phyloP scores from a whole-genome alignment of 2,329 filamentous ascomycete genomes.

The Botrytis hyacinthi region DNA sequence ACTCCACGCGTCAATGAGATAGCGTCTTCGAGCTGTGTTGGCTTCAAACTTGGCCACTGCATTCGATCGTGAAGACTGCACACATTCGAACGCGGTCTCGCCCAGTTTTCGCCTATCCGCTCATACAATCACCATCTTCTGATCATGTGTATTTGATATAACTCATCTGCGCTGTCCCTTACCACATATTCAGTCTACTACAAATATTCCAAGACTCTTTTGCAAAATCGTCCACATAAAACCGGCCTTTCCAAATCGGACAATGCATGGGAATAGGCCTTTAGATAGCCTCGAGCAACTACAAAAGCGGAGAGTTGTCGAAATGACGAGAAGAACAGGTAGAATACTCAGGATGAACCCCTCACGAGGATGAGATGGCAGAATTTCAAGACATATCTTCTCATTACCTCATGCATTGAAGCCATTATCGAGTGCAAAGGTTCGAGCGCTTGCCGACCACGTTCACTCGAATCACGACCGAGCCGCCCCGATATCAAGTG shows the following conservation, averaged over 20 bases:
- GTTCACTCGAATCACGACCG: slow-evolving; percentile 45
- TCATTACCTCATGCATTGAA: slow-evolving; percentile 50
- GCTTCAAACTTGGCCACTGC: background rate
- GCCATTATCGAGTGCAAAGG: slow-evolving; percentile 49
- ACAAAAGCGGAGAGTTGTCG: too few species aligned
- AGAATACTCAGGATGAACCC: slow-evolving; percentile 43
- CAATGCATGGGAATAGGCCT: background rate
- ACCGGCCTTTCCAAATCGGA: background rate
- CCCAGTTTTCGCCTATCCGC: background rate
- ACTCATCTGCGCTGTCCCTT: too few species aligned
- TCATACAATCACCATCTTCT: background rate
- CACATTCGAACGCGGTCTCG: background rate
- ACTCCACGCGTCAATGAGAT: background rate
- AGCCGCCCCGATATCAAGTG: slow-evolving; percentile 46
- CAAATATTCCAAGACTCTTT: background rate
- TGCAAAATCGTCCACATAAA: background rate
- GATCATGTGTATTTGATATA: background rate
- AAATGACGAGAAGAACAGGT: background rate
- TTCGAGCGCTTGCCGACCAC: slow-evolving; percentile 43
- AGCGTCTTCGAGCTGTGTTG: background rate
- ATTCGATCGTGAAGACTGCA: background rate
- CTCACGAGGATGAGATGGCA: slow-evolving; percentile 44
- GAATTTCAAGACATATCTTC: slow-evolving; percentile 48
- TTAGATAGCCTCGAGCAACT: background rate
- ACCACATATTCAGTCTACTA: background rate